Percentiles rank a stretch among this genome's conserved stretches.
These are phyloP conservation scores for Capsicum baccatum DNA, from an alignment of 257 asterid species.

Conservation along the genomic window DNA sequence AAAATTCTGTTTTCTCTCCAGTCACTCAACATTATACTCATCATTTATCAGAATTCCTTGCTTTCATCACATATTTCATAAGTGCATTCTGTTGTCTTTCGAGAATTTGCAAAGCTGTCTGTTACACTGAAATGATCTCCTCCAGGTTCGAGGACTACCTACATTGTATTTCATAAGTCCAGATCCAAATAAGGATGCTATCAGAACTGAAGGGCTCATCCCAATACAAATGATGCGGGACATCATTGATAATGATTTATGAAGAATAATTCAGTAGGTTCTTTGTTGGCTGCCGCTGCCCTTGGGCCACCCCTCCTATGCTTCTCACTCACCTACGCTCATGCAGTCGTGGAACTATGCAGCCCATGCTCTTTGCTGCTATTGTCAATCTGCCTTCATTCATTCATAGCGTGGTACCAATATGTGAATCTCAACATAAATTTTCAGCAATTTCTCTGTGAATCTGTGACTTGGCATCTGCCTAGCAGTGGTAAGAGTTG, in stretches of 20 bases:
- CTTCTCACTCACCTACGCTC: too few relatives aligned
- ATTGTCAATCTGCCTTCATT: neutral
- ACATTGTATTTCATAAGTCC: conserved; percentile 92
- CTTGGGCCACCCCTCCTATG: too few relatives aligned
- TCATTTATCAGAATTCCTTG: neutral
- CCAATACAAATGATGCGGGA: conserved; percentile 92
- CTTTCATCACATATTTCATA: neutral
- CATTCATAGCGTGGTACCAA: neutral
- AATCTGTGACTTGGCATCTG: neutral
- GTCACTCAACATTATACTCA: neutral
- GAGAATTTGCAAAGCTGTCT: neutral
- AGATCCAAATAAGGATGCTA: conserved; percentile 83
- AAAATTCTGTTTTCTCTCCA: neutral
- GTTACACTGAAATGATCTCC: conserved; percentile 21
- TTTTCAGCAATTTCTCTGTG: neutral
- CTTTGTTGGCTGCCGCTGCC: neutral
- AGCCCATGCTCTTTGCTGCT: neutral
- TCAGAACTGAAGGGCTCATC: conserved; percentile 95
- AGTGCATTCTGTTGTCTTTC: neutral
- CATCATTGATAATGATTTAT: conserved; percentile 82
- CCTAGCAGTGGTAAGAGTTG: neutral
- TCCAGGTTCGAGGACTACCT: conserved; percentile 93
- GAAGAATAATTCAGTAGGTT: conserved; percentile 33
- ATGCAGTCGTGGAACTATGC: neutral
- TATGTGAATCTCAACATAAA: neutral